Percentiles rank a stretch among this genome's conserved stretches.
Conservation (phyloP, 164 flowering plant genomes). For the Berberis vulgaris region DNA sequence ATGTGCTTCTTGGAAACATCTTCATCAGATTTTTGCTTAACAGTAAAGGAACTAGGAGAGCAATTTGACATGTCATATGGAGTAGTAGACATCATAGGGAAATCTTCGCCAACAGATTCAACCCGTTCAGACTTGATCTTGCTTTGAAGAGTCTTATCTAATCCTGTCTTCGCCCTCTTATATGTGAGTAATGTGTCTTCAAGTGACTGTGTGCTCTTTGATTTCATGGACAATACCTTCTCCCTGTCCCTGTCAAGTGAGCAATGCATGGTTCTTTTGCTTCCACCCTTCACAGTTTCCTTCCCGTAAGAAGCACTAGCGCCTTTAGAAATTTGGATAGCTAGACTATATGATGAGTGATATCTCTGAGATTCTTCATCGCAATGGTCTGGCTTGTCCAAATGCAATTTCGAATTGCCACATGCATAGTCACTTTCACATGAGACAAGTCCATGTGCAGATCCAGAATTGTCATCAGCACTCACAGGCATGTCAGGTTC, state of each 20-base stretch:
- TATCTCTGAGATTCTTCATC: conserved; percentile 15
- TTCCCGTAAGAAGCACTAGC: conserved; percentile 5
- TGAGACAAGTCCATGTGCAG: not conserved
- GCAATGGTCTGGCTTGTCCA: conserved; percentile 10
- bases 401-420: conserved; percentile 7
- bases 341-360: conserved; percentile 12
- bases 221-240: no score
- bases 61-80: conserved; percentile 8
- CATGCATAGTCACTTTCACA: conserved; percentile 6
- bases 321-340: conserved; percentile 4
- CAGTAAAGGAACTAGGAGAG: conserved; percentile 7
- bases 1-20: conserved; percentile 79
- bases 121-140: no score
- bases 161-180: no score
- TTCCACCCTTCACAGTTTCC: conserved; percentile 7
- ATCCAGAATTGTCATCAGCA: conserved; percentile 16
- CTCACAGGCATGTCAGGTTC: conserved; percentile 23
- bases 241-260: no score
- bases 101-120: no score
- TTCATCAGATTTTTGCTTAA: conserved; percentile 37
- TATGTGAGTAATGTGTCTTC: no score
- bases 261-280: no score
- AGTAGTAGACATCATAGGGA: no score
- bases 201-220: no score
- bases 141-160: no score